phyloP scores from a whole-genome alignment of 1,284 basidiomycete genomes.

The Ceratobasidium sp. region DNA sequence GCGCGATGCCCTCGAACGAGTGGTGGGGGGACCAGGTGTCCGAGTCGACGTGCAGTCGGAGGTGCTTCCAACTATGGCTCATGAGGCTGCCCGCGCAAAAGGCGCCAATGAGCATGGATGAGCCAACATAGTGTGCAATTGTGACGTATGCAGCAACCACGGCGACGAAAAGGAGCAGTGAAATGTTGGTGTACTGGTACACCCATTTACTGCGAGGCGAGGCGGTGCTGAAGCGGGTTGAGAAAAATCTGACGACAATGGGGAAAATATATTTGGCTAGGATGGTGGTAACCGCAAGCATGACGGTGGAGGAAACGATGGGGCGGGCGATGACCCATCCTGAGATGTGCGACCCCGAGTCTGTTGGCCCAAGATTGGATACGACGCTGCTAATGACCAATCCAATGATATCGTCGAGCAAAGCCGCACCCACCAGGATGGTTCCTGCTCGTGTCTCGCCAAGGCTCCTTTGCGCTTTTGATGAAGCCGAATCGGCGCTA shows the following conservation, averaged over 20 bases:
- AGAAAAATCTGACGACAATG: neutral
- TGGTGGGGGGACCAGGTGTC: neutral
- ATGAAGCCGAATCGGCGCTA: neutral
- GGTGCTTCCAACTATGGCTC: constrained; percentile 22
- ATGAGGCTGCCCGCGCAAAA: constrained; percentile 53
- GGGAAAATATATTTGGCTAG: constrained; percentile 43
- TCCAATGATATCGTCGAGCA: constrained; percentile 63
- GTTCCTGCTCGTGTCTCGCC: constrained; percentile 57
- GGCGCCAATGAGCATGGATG: constrained; percentile 54
- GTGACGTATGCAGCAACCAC: constrained; percentile 41
- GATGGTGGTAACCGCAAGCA: constrained; percentile 48
- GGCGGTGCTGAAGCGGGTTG: neutral
- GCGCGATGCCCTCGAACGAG: constrained; percentile 50
- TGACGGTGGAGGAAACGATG: constrained; percentile 51
- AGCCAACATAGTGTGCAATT: constrained; percentile 48
- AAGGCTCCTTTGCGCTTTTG: constrained; percentile 46
- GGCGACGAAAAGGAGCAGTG: constrained; percentile 46
- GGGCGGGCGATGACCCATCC: constrained; percentile 54
- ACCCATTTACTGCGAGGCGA: neutral
- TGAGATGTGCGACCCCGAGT: constrained; percentile 21
- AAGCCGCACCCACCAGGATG: constrained; percentile 58
- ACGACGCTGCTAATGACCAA: constrained; percentile 60
- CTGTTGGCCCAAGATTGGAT: constrained; percentile 48
- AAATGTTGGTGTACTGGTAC: constrained; percentile 8
- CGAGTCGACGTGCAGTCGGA: neutral